Conservation (phyloP, 2,329 filamentous ascomycete genomes). For the Thielaviopsis musarum region DNA sequence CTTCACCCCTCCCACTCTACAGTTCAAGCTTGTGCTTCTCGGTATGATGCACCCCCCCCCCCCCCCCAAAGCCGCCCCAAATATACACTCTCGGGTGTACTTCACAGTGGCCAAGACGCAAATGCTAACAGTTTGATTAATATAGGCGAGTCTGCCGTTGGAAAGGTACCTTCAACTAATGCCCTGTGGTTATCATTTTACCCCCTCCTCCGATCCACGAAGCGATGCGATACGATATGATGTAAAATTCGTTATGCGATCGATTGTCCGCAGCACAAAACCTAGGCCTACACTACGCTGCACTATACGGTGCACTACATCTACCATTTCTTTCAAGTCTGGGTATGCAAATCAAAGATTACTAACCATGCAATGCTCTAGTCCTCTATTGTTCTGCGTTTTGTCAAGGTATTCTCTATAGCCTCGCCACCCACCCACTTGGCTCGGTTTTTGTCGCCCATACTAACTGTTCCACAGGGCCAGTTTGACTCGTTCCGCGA, state of each 20-base stretch:
- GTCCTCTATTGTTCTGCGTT: constrained; percentile 95
- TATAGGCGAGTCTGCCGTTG: constrained; percentile 81
- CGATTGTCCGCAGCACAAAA: background rate
- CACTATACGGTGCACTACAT: no score
- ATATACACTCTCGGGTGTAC: background rate
- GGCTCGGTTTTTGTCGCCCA: background rate
- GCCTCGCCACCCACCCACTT: background rate
- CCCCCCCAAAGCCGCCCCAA: background rate
- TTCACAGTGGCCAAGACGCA: no score
- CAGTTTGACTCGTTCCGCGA: constrained; percentile 97
- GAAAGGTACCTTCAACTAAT: constrained; percentile 54
- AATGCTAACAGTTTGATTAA: constrained; percentile 1
- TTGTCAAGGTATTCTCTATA: constrained; percentile 65
- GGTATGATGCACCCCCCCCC: constrained; percentile 40
- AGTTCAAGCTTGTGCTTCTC: constrained; percentile 96
- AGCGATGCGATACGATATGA: background rate
- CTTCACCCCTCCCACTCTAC: constrained; percentile 75
- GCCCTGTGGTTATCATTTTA: background rate
- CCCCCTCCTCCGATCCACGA: background rate
- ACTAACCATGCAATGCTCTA: constrained; percentile 21
- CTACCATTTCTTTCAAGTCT: constrained; percentile 14
- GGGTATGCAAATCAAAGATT: background rate
- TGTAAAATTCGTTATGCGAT: constrained; percentile 2
- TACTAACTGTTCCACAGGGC: constrained; percentile 40
- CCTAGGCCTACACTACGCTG: background rate